A percentile compares a stretch with the other conserved stretches of the same genome.
Conservation (phyloP, 768 basidiomycete species). For the Pisolithus sp. region DNA sequence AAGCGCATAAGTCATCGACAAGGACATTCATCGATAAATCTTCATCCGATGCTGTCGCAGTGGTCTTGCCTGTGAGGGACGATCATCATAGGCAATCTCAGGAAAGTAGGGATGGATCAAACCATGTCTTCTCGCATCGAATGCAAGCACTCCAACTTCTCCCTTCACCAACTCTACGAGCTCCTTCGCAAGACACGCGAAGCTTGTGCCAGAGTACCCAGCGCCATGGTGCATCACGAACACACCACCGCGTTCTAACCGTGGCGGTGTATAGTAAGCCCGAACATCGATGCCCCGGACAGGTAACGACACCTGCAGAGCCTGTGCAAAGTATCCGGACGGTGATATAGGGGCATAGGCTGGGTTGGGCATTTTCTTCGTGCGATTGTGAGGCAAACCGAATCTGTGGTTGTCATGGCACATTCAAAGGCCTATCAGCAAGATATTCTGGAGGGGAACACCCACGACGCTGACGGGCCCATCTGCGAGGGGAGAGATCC, state of each 20-base stretch:
- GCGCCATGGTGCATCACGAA: slow-evolving; percentile 95
- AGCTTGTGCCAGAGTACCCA: slow-evolving; percentile 84
- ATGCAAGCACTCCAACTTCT: slow-evolving; percentile 73
- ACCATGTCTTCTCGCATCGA: slow-evolving; percentile 91
- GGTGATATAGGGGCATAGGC: slow-evolving; percentile 77
- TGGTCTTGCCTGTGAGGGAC: slow-evolving; percentile 18
- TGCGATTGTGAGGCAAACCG: slow-evolving; percentile 23
- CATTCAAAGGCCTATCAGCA: slow-evolving; percentile 11
- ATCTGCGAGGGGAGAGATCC: slow-evolving; percentile 54
- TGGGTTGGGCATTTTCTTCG: slow-evolving; percentile 43
- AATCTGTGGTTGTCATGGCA: slow-evolving; percentile 8
- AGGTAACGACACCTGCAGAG: slow-evolving; percentile 68
- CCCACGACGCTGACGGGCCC: slow-evolving; percentile 61
- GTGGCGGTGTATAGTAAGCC: slow-evolving; percentile 79
- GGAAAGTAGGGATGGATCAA: slow-evolving; percentile 15
- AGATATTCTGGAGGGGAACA: not conserved
- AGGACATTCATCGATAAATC: slow-evolving; percentile 65
- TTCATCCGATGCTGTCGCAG: slow-evolving; percentile 18
- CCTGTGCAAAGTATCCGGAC: slow-evolving; percentile 67
- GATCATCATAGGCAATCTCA: not conserved
- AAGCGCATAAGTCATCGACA: slow-evolving; percentile 63
- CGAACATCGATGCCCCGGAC: slow-evolving; percentile 59
- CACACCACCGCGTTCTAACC: slow-evolving; percentile 43
- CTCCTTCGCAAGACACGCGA: slow-evolving; percentile 87
- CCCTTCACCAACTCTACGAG: slow-evolving; percentile 52